These are phyloP conservation scores for Dothideomycetes sp. DNA, from an alignment of 2,329 filamentous ascomycete genomes.

Conservation along the genomic window DNA sequence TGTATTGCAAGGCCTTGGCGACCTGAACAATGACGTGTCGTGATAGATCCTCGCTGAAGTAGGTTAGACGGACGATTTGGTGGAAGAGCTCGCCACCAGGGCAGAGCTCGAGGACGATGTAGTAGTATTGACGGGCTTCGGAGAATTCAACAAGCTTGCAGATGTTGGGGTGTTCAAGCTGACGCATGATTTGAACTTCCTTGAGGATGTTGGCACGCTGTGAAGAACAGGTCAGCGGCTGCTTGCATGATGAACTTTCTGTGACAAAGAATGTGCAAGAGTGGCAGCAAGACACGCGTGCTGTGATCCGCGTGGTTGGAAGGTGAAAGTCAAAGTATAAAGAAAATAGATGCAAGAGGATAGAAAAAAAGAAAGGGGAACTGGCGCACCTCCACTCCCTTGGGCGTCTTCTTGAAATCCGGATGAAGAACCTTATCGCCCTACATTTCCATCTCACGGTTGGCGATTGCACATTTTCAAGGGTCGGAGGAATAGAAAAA, in stretches of 20 bases:
- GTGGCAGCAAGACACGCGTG: background rate
- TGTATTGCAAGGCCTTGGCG: conserved; percentile 83
- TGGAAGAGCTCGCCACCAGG: conserved; percentile 96
- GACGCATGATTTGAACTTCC: conserved; percentile 97
- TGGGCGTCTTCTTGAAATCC: conserved; percentile 82
- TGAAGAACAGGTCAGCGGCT: conserved; percentile 33
- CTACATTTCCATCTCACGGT: conserved; percentile 53
- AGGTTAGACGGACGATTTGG: conserved; percentile 94
- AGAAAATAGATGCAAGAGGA: conserved; percentile 20
- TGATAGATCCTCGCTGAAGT: conserved; percentile 93
- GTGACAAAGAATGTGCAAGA: background rate
- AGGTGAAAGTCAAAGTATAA: conserved; percentile 18
- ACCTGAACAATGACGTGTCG: conserved; percentile 92
- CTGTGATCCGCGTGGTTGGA: background rate
- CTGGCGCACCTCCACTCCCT: conserved; percentile 90
- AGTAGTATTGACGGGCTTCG: conserved; percentile 92
- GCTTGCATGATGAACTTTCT: conserved; percentile 11
- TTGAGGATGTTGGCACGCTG: conserved; percentile 96
- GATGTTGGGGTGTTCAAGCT: conserved; percentile 92
- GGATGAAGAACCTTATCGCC: conserved; percentile 88
- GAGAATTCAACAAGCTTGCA: conserved; percentile 88
- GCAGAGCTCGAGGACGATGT: conserved; percentile 90
- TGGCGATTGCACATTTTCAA: conserved; percentile 33
- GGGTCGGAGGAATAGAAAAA: conserved; percentile 14
- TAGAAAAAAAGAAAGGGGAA: conserved; percentile 20